These are phyloP conservation scores for Phytophthora multivora DNA, from an alignment of 352 stramenopile species.

Conservation along the genomic window DNA sequence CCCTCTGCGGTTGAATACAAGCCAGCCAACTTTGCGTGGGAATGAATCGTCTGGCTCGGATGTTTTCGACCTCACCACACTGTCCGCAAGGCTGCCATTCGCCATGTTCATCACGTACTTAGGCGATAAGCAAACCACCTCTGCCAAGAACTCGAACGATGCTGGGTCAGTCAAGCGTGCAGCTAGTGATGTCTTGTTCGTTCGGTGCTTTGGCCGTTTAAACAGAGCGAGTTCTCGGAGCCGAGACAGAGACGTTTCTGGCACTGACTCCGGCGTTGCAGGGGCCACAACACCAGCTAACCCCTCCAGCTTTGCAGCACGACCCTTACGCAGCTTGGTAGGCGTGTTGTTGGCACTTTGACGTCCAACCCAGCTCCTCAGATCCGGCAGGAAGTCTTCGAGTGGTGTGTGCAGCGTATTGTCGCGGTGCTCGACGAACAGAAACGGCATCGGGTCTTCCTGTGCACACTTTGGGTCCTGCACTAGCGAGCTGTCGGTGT, in stretches of 20 bases:
- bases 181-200: slow-evolving; percentile 6
- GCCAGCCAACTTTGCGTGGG: slow-evolving; percentile 37
- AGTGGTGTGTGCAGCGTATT: slow-evolving; percentile 16
- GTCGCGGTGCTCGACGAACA: slow-evolving; percentile 36
- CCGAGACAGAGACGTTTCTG: slow-evolving; percentile 3
- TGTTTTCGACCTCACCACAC: slow-evolving; percentile 24
- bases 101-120: slow-evolving; percentile 45
- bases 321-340: slow-evolving; percentile 8
- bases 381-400: slow-evolving; percentile 10
- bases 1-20: slow-evolving; percentile 21
- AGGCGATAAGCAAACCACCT: slow-evolving; percentile 31
- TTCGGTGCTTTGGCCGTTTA: slow-evolving; percentile 19
- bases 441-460: slow-evolving; percentile 27
- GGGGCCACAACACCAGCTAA: not conserved
- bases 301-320: slow-evolving; percentile 2
- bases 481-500: slow-evolving; percentile 30
- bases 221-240: slow-evolving; percentile 31
- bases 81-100: slow-evolving; percentile 34
- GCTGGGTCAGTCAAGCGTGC: slow-evolving; percentile 5
- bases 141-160: slow-evolving; percentile 23
- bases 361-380: slow-evolving; percentile 11
- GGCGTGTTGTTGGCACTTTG: slow-evolving; percentile 17
- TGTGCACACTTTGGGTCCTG: slow-evolving; percentile 16
- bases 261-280: not conserved
- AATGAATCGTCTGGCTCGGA: slow-evolving; percentile 24